Conservation (phyloP, 306 rosid species). For the Prunus salicina region DNA sequence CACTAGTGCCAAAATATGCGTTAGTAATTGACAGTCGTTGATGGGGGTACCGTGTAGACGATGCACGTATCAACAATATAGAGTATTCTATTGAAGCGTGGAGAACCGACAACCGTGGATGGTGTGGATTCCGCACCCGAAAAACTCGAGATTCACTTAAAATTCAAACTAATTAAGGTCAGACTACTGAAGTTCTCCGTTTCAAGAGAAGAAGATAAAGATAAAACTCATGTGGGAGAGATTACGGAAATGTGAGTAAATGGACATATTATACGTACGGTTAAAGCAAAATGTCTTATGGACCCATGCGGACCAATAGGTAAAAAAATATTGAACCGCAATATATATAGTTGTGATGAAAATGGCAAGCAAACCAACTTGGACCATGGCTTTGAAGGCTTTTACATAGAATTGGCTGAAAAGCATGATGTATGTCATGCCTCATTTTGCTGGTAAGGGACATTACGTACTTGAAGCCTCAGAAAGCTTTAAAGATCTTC, state of each 20-base stretch:
- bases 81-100: neutral
- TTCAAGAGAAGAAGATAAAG: neutral
- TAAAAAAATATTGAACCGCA: slow-evolving; percentile 3
- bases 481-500: slow-evolving; percentile 51
- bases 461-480: slow-evolving; percentile 46
- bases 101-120: neutral
- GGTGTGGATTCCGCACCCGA: neutral
- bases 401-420: slow-evolving; percentile 20
- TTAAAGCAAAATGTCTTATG: too few species aligned
- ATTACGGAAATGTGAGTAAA: neutral
- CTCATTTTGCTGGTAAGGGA: slow-evolving; percentile 45
- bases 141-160: too few species aligned
- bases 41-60: neutral
- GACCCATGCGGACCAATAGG: neutral
- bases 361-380: slow-evolving; percentile 13
- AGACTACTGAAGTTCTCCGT: neutral
- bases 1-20: neutral
- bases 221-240: neutral
- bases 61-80: too few species aligned
- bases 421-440: slow-evolving; percentile 26
- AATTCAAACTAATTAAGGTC: neutral
- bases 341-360: neutral
- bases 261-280: too few species aligned
- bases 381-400: neutral
- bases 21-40: neutral